Percentiles rank a stretch among this genome's conserved stretches.
These are phyloP conservation scores for Pinus albicaulis DNA, from an alignment of 75 land plant species.

Conservation along the genomic window DNA sequence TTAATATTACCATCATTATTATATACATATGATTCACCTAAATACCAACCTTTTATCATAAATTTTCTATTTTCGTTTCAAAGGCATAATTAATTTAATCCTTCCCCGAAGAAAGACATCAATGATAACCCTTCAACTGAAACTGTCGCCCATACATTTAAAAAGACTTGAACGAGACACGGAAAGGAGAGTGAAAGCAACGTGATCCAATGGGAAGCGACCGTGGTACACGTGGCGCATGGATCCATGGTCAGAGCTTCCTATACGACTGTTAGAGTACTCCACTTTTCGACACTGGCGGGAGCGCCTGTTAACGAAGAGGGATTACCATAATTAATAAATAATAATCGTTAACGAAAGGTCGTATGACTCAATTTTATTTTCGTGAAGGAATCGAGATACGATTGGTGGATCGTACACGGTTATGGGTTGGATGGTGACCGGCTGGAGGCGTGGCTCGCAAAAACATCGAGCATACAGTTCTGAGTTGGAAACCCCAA, in stretches of 20 bases:
- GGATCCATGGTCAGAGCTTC: neutral
- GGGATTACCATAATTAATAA: neutral
- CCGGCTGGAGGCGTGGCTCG: constrained; percentile 7
- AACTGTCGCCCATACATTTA: no score
- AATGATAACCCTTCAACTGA: no score
- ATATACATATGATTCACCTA: no score
- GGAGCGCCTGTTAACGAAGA: neutral
- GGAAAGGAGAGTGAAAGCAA: no score
- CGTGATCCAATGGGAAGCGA: neutral
- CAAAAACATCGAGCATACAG: neutral
- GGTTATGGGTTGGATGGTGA: constrained; percentile 2
- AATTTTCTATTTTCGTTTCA: no score
- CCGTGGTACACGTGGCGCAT: neutral
- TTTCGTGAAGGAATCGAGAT: constrained; percentile 1
- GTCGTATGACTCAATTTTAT: neutral
- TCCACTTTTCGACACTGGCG: neutral
- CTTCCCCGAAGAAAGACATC: no score
- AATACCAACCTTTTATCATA: no score
- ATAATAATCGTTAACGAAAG: neutral
- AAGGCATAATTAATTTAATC: no score
- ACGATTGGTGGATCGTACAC: neutral
- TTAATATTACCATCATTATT: no score
- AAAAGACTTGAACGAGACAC: no score
- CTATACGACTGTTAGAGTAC: neutral
- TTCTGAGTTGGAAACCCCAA: neutral